Evolutionary conservation across 1,139 yeast species (phyloP), one percentile per base, ranked within the genome.

Genomic region (Saccharomycopsis hybrid): DNA sequence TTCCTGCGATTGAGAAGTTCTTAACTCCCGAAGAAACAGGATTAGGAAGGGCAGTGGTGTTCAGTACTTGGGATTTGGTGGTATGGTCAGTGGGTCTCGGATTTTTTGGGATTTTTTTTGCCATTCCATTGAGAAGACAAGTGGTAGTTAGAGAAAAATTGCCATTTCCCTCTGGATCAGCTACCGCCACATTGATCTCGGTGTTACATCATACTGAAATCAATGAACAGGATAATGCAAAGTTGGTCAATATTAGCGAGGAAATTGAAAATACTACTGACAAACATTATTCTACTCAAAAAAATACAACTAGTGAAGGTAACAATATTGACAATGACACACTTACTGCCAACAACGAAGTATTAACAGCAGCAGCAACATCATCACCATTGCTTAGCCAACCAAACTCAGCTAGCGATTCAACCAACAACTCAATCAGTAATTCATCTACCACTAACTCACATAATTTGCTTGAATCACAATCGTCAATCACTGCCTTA

Each of bases 121-220:
- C 97, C 2, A 81, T 92, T 28, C 90, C 96, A 0, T 70, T 92
- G 46, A 73, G 98, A 56, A 78, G 77, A 54, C 96, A 88, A 63
- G 95, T 89, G 35, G 83, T 92, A 40, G 78, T 89, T 24, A 78
- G 78, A 58, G 96, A 89, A 59, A 86, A 86, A 61, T 72, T 92
- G 44, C 86, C 92, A 4, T 92, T 92, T 62, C 98, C 98, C 0
- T 86, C 96, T 35, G 98, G 98, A 0, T 81, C 88, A 57, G 97
- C 98, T 1, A 92, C 97, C 0, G 97, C 97, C 0, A 88, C 96
- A 1, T 70, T 92, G 59, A 90, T 92, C 29, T 79, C 94, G 0
- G 96, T 92, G 0, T 71, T 92, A 40, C 96, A 87, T 65, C 82
- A 85, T 43, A 78, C 86, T 0, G 76, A 78, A 43, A 63, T 71